Base-by-base conservation (phyloP, 2,329 filamentous ascomycete genomes). In the Blastomyces silverae region DNA sequence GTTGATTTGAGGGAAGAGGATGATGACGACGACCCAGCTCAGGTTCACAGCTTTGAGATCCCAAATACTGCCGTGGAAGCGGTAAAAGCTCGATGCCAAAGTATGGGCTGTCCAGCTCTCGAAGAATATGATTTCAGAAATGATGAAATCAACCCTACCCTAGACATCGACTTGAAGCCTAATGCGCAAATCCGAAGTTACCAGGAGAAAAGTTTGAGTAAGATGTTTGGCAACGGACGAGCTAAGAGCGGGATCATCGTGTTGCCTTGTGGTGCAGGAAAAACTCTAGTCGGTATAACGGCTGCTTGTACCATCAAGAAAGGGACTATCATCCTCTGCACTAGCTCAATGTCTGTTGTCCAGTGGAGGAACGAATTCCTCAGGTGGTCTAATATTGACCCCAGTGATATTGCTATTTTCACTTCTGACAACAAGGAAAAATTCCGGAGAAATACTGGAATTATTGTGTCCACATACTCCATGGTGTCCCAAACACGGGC, bases 221-320 rank as follows among this genome's bases (percentile, higher is more conserved):
- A 99, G 77, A 99, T 99, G 94, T 99, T 99, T 75, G 93, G 94
- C 73, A 99, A 99, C 73, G 93, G 93, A 61, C 89, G 94, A 77
- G 94, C 94, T 17, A 94, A 96, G 80, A 97, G 92, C 76, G 94
- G 94, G 65, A 95, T 99, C 70, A 99, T 99, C 66, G 94, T 99
- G 64, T 79, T 99, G 70, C 94, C 94, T 22, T 99, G 94, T 75
- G 94, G 94, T 70, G 94, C 94, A 22, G 94, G 94, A 66, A 99
- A 99, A 81, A 99, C 94, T 1, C 80, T 99, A 52, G 94, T 99
- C 20, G 94, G 94, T n/a, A 96, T 99, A 70, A 97, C 94, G 25
- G 94, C 94, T 53, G 94, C 92, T 25, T 97, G 94, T 78, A 97
- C 94, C 3, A 93, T 99, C 77, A 96, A 96, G 77, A 99, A 97